Conservation (phyloP, 2,329 filamentous ascomycete genomes). For the Exutisphaerella laricina region DNA sequence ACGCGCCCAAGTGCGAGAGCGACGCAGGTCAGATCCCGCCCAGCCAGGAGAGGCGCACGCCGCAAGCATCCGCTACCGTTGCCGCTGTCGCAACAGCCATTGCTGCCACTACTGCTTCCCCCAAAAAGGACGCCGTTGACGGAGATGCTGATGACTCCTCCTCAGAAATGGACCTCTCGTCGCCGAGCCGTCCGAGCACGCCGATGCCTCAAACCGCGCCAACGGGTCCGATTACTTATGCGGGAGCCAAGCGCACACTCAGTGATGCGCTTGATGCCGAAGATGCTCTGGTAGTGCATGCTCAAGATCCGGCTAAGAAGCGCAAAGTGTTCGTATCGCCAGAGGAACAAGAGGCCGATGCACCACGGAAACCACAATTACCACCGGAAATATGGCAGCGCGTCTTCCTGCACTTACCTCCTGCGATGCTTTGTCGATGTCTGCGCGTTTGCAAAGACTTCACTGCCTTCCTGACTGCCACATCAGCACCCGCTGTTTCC, state of each 20-base stretch:
- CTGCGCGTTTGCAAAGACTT: slow-evolving; percentile 30
- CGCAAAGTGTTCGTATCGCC: slow-evolving; percentile 13
- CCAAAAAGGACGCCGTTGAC: background rate
- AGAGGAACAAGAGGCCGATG: background rate
- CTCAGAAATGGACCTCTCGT: slow-evolving; percentile 29
- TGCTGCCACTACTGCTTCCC: background rate
- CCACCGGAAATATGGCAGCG: slow-evolving; percentile 31
- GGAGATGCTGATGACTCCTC: slow-evolving; percentile 21
- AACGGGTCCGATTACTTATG: slow-evolving; percentile 10
- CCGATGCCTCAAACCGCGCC: slow-evolving; percentile 11
- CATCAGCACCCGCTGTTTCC: slow-evolving; percentile 9
- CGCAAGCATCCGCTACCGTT: background rate
- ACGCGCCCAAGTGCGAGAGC: slow-evolving; percentile 1
- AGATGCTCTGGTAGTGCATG: slow-evolving; percentile 3
- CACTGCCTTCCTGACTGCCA: slow-evolving; percentile 25
- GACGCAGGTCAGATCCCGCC: background rate
- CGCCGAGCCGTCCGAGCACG: slow-evolving; percentile 19
- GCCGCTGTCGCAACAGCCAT: slow-evolving; percentile 4
- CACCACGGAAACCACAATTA: slow-evolving; percentile 10
- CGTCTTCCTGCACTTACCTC: slow-evolving; percentile 30
- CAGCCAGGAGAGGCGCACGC: background rate
- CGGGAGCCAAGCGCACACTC: slow-evolving; percentile 30
- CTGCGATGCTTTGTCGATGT: slow-evolving; percentile 31
- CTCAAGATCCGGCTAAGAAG: slow-evolving; percentile 21
- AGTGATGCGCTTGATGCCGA: slow-evolving; percentile 17